Evolutionary conservation across 495 filamentous ascomycete species (phyloP).

Genomic region (Daldinia vernicosa): DNA sequence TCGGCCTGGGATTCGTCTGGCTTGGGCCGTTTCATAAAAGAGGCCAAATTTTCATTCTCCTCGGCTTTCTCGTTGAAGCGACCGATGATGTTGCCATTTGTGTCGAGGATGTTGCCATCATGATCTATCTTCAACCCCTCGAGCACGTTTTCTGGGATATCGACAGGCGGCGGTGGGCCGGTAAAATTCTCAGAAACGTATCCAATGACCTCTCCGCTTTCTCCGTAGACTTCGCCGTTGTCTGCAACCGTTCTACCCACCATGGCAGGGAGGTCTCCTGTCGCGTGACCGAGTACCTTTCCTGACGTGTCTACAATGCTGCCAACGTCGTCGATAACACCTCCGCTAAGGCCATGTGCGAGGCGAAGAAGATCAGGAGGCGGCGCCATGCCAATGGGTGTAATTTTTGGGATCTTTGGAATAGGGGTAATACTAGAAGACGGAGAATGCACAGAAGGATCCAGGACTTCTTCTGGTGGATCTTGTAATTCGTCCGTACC

Average conservation of each 20-base stretch:
- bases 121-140: constrained; percentile 57
- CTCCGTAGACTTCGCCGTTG: constrained; percentile 55
- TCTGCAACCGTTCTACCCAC: constrained; percentile 55
- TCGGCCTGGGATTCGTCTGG: constrained; percentile 24
- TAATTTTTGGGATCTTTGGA: constrained; percentile 45
- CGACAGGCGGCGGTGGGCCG: constrained; percentile 36
- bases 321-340: constrained; percentile 76
- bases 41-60: constrained; percentile 20
- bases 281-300: constrained; percentile 55
- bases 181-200: constrained; percentile 58
- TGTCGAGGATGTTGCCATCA: constrained; percentile 56
- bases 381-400: constrained; percentile 35
- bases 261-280: constrained; percentile 58
- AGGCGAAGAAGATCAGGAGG: constrained; percentile 44
- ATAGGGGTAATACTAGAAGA: constrained; percentile 43
- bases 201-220: constrained; percentile 56
- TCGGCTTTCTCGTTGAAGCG: constrained; percentile 54
- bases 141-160: constrained; percentile 51
- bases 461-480: constrained; percentile 44
- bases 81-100: constrained; percentile 54
- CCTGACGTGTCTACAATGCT: constrained; percentile 75
- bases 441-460: constrained; percentile 42
- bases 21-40: constrained; percentile 27
- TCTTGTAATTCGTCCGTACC: constrained; percentile 40
- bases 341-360: constrained; percentile 69